Base-by-base conservation (phyloP, 805 yeast genomes). In the Blastobotrys robertii region DNA sequence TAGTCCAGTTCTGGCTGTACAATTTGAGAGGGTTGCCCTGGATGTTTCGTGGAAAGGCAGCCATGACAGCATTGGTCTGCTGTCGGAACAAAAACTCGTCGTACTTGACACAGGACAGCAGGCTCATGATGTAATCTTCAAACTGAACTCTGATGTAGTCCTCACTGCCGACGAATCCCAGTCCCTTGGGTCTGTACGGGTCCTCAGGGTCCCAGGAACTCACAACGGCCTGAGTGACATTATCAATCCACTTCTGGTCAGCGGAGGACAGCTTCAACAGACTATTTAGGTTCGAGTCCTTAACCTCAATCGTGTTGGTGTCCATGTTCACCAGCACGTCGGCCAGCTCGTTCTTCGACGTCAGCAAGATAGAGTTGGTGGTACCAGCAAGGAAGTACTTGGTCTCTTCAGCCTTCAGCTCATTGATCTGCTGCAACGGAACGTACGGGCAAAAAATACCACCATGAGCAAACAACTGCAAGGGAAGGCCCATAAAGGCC, bases 361-460 rank as follows among this genome's bases (percentile, higher is more conserved):
- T 81, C 37, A 83, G 64, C 34, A 92, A 67, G 33, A 92, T 66
- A 34, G 88, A 78, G 63, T 92, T 92, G 3, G 97, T 87, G 34
- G 94, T 80, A 1, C 98, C 98, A 39, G 85, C 73, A 56, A 84
- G 65, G 51, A 77, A 92, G 57, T 78, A 77, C 30, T 71, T 65
- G 0, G 88, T 73, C 40, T 70, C 73, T 1, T 67, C 65, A 14
- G 73, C 70, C 29, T 67, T 68, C 41, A 92, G 67, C 51, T 83
- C 87, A 41, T 82, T 83, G 44, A 90, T 66, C 57, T 90, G 97
- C 60, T 90, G 98, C 43, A 92, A 66, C 0, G 97, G 94, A n/a
- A 88, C 71, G 63, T 90, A 92, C 1, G 98, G 97, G 52, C 82
- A 81, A 70, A 94, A 88, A 46, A 90, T 71, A 1, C 94, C 87